Evolutionary conservation across 805 yeast genomes (phyloP).

Genomic region (Candida silvatica): DNA sequence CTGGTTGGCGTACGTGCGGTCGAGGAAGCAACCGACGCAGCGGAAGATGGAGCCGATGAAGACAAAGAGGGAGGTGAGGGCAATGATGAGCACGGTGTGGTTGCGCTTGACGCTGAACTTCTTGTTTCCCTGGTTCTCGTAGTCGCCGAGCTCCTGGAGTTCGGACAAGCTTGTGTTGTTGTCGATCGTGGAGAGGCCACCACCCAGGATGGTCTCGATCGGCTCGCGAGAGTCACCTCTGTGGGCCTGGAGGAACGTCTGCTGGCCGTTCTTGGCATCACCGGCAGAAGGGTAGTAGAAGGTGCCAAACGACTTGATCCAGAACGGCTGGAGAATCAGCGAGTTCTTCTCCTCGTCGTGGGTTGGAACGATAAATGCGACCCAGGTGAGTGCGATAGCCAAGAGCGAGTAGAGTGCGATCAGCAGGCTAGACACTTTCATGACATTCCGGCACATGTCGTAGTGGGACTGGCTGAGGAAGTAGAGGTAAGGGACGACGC

Average conservation of each 20-base stretch:
- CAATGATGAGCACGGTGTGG: slow-evolving; percentile 37
- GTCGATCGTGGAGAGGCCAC: slow-evolving; percentile 9
- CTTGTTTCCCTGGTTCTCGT: slow-evolving; percentile 11
- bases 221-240: slow-evolving; percentile 10
- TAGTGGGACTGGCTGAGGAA: slow-evolving; percentile 37
- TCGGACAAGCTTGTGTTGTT: slow-evolving; percentile 7
- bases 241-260: slow-evolving; percentile 11
- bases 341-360: slow-evolving; percentile 40
- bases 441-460: slow-evolving; percentile 45
- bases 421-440: slow-evolving; percentile 40
- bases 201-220: slow-evolving; percentile 23
- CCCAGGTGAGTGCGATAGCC: slow-evolving; percentile 37
- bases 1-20: slow-evolving; percentile 22
- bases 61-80: slow-evolving; percentile 37
- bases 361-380: slow-evolving; percentile 49
- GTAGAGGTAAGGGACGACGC: slow-evolving; percentile 51
- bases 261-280: slow-evolving; percentile 33
- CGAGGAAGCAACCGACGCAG: slow-evolving; percentile 36
- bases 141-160: slow-evolving; percentile 13
- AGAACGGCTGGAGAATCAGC: slow-evolving; percentile 62
- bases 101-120: slow-evolving; percentile 36
- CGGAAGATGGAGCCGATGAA: slow-evolving; percentile 44
- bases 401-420: slow-evolving; percentile 43
- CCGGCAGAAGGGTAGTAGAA: slow-evolving; percentile 52
- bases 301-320: slow-evolving; percentile 60